Evolutionary conservation across 176 grass and related monocot species (phyloP).

Genomic region (Juncus effusus): DNA sequence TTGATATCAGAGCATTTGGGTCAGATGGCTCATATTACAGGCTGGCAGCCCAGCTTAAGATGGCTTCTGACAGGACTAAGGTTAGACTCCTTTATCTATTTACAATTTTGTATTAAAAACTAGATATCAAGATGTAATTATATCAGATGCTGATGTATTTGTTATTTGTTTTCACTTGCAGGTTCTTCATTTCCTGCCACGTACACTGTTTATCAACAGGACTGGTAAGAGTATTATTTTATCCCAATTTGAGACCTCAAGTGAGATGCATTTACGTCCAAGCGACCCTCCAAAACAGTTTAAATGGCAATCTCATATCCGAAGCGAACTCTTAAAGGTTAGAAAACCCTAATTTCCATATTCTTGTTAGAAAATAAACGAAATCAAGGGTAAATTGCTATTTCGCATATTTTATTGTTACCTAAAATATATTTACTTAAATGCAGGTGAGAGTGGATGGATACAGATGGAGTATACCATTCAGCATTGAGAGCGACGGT

Average conservation of each 20-base stretch:
- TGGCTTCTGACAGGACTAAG: slow-evolving; percentile 98
- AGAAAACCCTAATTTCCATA: slow-evolving; percentile 23
- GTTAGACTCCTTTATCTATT: slow-evolving; percentile 31
- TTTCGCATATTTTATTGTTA: background rate
- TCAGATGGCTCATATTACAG: slow-evolving; percentile 93
- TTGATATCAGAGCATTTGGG: slow-evolving; percentile 77
- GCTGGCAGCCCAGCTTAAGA: slow-evolving; percentile 84
- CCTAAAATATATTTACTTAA: background rate
- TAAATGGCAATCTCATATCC: slow-evolving; percentile 69
- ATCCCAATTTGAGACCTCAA: slow-evolving; percentile 61
- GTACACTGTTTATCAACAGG: slow-evolving; percentile 81
- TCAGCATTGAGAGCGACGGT: slow-evolving; percentile 86
- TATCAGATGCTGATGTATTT: background rate
- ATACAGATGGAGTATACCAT: slow-evolving; percentile 87
- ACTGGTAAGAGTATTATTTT: slow-evolving; percentile 54
- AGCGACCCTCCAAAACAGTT: slow-evolving; percentile 69
- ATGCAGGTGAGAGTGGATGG: slow-evolving; percentile 68
- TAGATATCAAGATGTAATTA: background rate
- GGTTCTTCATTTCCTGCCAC: slow-evolving; percentile 78
- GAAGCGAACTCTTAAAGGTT: slow-evolving; percentile 89
- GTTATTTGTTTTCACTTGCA: slow-evolving; percentile 35
- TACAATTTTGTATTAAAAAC: background rate
- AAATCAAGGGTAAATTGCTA: background rate
- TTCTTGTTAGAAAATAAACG: background rate
- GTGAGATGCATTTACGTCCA: slow-evolving; percentile 58